These are phyloP conservation scores for Psophocarpus tetragonolobus DNA, from an alignment of 306 rosid genomes.

Conservation along the genomic window DNA sequence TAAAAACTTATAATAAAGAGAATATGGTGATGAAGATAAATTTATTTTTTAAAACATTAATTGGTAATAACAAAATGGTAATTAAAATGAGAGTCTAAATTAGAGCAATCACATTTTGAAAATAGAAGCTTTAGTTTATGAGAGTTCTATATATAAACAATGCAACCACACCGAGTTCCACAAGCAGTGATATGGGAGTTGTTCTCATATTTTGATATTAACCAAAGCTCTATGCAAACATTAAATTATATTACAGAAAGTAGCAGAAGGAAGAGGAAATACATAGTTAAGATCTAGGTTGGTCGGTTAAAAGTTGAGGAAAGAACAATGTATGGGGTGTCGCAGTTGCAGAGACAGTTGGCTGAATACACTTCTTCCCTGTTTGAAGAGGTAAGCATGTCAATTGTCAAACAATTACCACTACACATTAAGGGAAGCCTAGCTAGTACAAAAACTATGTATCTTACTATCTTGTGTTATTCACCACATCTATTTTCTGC, in stretches of 20 bases:
- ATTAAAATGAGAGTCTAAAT: neutral
- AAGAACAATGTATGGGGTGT: constrained; percentile 51
- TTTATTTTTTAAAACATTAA: neutral
- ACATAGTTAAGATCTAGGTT: constrained; percentile 21
- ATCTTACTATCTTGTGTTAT: neutral
- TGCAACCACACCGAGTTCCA: neutral
- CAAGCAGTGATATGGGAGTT: constrained; percentile 16
- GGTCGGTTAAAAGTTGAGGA: constrained; percentile 22
- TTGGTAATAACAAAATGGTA: neutral
- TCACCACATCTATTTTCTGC: neutral
- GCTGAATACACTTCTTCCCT: constrained; percentile 60
- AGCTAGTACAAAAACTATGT: neutral
- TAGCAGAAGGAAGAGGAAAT: constrained; percentile 14
- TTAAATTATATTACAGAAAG: constrained; percentile 19
- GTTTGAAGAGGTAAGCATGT: constrained; percentile 60
- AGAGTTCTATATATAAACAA: constrained; percentile 3
- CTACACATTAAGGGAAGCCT: neutral
- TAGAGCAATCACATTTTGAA: neutral
- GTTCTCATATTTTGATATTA: neutral
- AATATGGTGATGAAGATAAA: too few relatives aligned
- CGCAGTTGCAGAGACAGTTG: constrained; percentile 58
- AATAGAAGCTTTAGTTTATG: neutral
- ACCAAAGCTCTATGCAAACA: constrained; percentile 15
- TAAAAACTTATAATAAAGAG: too few relatives aligned
- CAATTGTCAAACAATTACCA: neutral